Evolutionary conservation across 2,329 filamentous ascomycete genomes (phyloP), one percentile per base, ranked within the genome.

Genomic region (Phaeosphaeria sp.): DNA sequence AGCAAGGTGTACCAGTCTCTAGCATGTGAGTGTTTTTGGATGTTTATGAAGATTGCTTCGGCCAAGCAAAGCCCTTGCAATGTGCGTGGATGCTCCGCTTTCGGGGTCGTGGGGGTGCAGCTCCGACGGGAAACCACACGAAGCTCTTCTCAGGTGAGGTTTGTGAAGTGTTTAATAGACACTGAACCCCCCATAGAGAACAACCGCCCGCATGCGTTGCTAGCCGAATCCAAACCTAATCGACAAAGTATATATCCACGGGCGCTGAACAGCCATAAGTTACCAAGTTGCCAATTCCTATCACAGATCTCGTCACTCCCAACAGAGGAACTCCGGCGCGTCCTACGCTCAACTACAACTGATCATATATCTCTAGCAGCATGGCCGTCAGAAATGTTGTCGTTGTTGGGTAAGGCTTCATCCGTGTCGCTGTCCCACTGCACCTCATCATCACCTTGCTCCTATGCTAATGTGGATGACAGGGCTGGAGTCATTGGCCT

Each of bases 401-500:
- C 4, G 79, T 84, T 10, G 72, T 84, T 43, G 82, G 82, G 82
- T 82, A 72, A 73, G 78, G 7, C 55, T n/a, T n/a, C n/a, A n/a
- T n/a, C n/a, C n/a, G n/a, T n/a, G n/a, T 48, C 33, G 43, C 46
- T 33, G 9, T 33, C 17, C 20, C 23, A 21, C 20, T 23, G 23
- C 39, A 47, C 18, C 25, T 54, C 47, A 58, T 46, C 30, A 36
- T 36, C 30, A 3, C 6, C 7, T 36, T 36, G 3, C 33, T 23
- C 43, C 44, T 47, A 52, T 55, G 53, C 62, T 65, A 46, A 67
- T 55, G 27, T 18, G 42, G 18, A 46, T 41, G 39, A 30, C 63
- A 89, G 87, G 51, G 88, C 88, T 51, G 88, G 88, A 47, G 87
- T 90, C 6, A 82, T 86, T 30, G 88, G 87, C 23, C 81, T 90